phyloP scores from a whole-genome alignment of 768 basidiomycete species.

The Udeniomyces megalosporus region DNA sequence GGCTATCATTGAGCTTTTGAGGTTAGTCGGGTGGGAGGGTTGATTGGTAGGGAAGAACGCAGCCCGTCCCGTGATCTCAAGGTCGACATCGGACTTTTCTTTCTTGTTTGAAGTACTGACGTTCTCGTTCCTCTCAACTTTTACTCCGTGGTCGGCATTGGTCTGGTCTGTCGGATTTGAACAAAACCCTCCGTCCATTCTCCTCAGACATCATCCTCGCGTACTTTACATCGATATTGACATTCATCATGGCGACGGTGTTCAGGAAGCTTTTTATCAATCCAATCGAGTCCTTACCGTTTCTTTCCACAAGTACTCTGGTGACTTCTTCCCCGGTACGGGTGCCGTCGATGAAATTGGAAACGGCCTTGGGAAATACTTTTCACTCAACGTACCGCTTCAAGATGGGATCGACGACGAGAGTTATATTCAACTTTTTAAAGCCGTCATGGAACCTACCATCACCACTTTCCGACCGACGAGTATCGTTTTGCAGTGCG shows the following conservation, averaged over 20 bases:
- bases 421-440: conserved; percentile 89
- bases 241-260: conserved; percentile 96
- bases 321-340: conserved; percentile 95
- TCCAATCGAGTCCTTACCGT: conserved; percentile 97
- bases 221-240: conserved; percentile 98
- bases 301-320: conserved; percentile 97
- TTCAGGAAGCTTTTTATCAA: conserved; percentile 94
- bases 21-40: conserved; percentile 38
- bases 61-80: no score
- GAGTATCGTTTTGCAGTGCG: conserved; percentile 87
- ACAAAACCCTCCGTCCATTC: not conserved
- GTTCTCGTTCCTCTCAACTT: not conserved
- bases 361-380: conserved; percentile 74
- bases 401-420: conserved; percentile 95
- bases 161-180: not conserved
- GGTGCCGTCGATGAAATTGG: conserved; percentile 85
- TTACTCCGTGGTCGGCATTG: not conserved
- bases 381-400: conserved; percentile 83
- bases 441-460: conserved; percentile 86
- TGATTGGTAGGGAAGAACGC: no score
- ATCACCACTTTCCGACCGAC: conserved; percentile 75
- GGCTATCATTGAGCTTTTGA: conserved; percentile 76
- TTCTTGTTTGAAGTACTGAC: no score
- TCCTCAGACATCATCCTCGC: conserved; percentile 74
- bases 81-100: no score